Conservation (phyloP, 2,329 filamentous ascomycete species). For the Furcasterigmium furcatum region DNA sequence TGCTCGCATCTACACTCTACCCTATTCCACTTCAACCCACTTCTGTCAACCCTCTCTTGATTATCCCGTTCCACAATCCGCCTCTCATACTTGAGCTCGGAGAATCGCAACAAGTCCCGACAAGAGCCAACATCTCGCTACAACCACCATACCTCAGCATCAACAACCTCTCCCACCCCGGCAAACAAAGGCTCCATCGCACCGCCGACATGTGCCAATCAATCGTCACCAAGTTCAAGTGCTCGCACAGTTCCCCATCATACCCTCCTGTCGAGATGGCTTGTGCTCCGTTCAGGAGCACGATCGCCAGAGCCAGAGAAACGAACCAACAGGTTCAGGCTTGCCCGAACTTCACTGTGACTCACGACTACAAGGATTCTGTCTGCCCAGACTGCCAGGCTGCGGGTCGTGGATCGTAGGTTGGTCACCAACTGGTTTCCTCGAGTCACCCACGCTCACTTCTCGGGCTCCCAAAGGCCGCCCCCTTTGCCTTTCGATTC, state of each 20-base stretch:
- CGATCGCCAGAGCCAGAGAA: constrained; percentile 3
- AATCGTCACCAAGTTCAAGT: constrained; percentile 6
- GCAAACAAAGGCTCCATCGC: neutral
- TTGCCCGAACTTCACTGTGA: neutral
- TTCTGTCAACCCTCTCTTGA: neutral
- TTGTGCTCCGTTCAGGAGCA: constrained; percentile 1
- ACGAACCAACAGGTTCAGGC: neutral
- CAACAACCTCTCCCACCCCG: neutral
- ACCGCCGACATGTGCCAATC: neutral
- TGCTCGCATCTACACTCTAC: neutral
- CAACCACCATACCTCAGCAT: neutral
- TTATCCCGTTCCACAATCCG: neutral
- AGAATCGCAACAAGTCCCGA: neutral
- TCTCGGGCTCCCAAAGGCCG: neutral
- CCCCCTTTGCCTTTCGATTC: neutral
- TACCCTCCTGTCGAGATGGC: neutral
- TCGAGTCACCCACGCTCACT: neutral
- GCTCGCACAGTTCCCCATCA: neutral
- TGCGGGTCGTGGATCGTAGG: constrained; percentile 10
- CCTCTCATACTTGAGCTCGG: neutral
- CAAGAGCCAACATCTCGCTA: neutral
- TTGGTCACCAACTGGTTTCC: constrained; percentile 5
- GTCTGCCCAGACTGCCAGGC: constrained; percentile 6
- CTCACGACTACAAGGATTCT: neutral
- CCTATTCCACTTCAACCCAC: neutral